phyloP scores from a whole-genome alignment of 768 basidiomycete species.

The Pisolithus sp. region DNA sequence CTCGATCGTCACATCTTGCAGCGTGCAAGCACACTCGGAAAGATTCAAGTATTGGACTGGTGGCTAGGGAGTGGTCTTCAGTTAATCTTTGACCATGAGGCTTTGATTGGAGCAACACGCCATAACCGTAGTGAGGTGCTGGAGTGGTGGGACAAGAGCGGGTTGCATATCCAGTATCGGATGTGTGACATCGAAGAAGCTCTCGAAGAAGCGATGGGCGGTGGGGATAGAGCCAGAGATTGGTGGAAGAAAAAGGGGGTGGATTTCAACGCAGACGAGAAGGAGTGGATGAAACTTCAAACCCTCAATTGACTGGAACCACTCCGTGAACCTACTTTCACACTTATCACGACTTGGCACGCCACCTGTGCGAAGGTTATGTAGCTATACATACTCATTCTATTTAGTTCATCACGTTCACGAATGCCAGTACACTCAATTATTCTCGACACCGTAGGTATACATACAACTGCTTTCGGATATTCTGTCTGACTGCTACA shows the following conservation, averaged over 20 bases:
- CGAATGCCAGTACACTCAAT: not conserved
- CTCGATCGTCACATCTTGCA: conserved; percentile 74
- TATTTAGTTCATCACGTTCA: not conserved
- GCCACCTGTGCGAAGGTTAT: not conserved
- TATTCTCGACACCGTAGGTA: not conserved
- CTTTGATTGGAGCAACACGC: conserved; percentile 70
- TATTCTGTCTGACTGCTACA: too few species aligned
- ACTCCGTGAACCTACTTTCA: conserved; percentile 1
- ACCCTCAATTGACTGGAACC: conserved; percentile 48
- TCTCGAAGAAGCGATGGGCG: conserved; percentile 78
- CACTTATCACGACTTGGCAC: not conserved
- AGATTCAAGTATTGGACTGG: conserved; percentile 76
- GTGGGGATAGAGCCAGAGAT: conserved; percentile 63
- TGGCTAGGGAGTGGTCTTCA: conserved; percentile 76
- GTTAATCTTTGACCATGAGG: conserved; percentile 75
- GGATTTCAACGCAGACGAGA: conserved; percentile 77
- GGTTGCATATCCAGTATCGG: conserved; percentile 75
- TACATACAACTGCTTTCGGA: not conserved
- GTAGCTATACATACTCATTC: not conserved
- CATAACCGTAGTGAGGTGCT: conserved; percentile 77
- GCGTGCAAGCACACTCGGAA: conserved; percentile 74
- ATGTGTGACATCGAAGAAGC: conserved; percentile 93
- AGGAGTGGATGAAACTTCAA: conserved; percentile 84
- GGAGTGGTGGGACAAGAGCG: conserved; percentile 84
- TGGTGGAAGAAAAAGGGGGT: conserved; percentile 85